Conservation (phyloP, 768 basidiomycete species). For the Austroboletus festivus region DNA sequence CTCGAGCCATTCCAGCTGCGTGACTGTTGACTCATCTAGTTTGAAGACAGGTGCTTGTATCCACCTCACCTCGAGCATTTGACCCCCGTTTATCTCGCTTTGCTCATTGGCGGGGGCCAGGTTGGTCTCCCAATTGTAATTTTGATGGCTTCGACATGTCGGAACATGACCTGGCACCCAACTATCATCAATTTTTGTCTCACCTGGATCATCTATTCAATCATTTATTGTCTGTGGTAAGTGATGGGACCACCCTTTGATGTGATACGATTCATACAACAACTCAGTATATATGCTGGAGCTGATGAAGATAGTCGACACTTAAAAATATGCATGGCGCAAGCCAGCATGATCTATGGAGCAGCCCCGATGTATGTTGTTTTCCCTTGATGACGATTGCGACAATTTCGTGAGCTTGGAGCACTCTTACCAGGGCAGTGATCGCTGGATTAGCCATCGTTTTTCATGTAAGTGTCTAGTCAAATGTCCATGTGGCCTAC, state of each 20-base stretch:
- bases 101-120: conserved; percentile 53
- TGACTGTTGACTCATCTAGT: neutral
- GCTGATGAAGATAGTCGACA: conserved; percentile 22
- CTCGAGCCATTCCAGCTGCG: neutral
- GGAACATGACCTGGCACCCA: conserved; percentile 44
- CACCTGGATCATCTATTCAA: conserved; percentile 54
- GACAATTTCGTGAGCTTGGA: neutral
- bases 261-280: conserved; percentile 8
- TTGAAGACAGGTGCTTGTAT: conserved; percentile 4
- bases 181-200: conserved; percentile 56
- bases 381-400: conserved; percentile 2
- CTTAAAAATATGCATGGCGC: conserved; percentile 41
- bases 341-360: conserved; percentile 53
- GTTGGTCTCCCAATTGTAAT: conserved; percentile 49
- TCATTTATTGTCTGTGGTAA: conserved; percentile 50
- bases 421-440: conserved; percentile 34
- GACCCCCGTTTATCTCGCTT: conserved; percentile 39
- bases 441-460: conserved; percentile 42
- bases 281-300: conserved; percentile 34
- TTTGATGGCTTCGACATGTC: conserved; percentile 42
- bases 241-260: conserved; percentile 18
- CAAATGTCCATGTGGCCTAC: neutral
- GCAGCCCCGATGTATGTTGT: conserved; percentile 49
- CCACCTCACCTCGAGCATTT: conserved; percentile 30
- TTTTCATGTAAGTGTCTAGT: conserved; percentile 33